Percentiles rank a stretch among this genome's conserved stretches.
Evolutionary conservation across 139 green algal species (phyloP).

Genomic region (Astrephomene gubernaculifera): DNA sequence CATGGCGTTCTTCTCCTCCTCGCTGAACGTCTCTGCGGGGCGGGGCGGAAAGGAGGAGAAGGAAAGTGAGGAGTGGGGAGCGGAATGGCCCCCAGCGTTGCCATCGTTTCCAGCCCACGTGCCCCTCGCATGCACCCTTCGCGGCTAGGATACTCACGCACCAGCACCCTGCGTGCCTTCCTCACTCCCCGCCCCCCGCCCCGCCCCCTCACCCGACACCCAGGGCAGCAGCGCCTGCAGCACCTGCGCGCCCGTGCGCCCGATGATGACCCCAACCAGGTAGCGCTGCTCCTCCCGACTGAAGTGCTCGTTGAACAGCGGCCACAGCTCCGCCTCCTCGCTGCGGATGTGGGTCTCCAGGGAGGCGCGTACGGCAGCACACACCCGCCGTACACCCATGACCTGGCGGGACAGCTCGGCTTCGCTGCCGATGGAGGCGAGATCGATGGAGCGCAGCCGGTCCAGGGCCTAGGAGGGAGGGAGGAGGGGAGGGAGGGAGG

Average conservation of each 20-base stretch:
- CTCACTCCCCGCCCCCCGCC: not conserved
- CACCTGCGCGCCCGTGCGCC: slow-evolving; percentile 94
- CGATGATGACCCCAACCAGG: slow-evolving; percentile 92
- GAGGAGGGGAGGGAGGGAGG: no score
- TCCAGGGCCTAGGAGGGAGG: slow-evolving; percentile 45
- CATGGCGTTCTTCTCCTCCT: slow-evolving; percentile 85
- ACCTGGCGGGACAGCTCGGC: slow-evolving; percentile 32
- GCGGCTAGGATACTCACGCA: no score
- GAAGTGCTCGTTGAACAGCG: slow-evolving; percentile 97
- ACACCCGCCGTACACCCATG: slow-evolving; percentile 82
- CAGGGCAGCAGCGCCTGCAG: slow-evolving; percentile 95
- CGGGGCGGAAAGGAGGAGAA: not conserved
- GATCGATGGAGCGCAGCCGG: slow-evolving; percentile 26
- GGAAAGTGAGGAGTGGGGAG: not conserved
- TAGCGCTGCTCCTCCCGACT: slow-evolving; percentile 92
- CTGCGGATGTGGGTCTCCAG: slow-evolving; percentile 87
- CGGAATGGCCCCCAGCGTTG: no score
- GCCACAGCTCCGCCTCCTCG: slow-evolving; percentile 98
- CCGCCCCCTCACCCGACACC: slow-evolving; percentile 75
- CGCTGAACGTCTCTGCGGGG: slow-evolving; percentile 71
- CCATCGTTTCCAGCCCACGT: no score
- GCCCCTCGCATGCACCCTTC: no score
- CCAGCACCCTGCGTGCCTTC: not conserved
- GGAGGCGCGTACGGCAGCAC: slow-evolving; percentile 81
- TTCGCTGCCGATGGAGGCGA: not conserved